These are phyloP conservation scores for Oryza longistaminata DNA, from an alignment of 176 grass and related monocot genomes.

Conservation along the genomic window DNA sequence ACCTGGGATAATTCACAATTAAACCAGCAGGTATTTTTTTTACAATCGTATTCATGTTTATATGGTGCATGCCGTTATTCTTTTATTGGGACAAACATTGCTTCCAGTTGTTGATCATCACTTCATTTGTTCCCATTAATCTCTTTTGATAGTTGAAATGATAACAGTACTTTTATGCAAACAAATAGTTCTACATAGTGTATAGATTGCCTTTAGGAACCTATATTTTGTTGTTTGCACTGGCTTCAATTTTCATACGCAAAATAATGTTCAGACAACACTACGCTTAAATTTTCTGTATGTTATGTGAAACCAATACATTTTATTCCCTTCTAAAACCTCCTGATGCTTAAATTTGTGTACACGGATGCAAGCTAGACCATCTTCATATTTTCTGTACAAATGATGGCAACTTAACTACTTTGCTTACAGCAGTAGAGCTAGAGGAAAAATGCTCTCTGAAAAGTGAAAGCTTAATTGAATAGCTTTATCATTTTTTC, in stretches of 20 bases:
- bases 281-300: background rate
- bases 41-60: slow-evolving; percentile 20
- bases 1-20: slow-evolving; percentile 70
- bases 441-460: background rate
- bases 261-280: background rate
- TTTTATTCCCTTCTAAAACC: background rate
- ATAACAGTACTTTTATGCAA: background rate
- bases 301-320: background rate
- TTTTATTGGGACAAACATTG: background rate
- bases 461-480: slow-evolving; percentile 1
- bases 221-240: slow-evolving; percentile 12
- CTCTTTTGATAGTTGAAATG: background rate
- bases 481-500: background rate
- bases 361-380: slow-evolving; percentile 17
- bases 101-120: background rate
- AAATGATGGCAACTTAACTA: background rate
- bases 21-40: slow-evolving; percentile 72
- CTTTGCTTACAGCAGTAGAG: background rate
- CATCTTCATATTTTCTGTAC: background rate
- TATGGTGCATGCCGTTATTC: background rate
- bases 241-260: background rate
- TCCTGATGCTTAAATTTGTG: slow-evolving; percentile 3
- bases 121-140: background rate
- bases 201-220: background rate
- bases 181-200: background rate